phyloP scores from a whole-genome alignment of 306 rosid genomes.

The Lagenaria siceraria region DNA sequence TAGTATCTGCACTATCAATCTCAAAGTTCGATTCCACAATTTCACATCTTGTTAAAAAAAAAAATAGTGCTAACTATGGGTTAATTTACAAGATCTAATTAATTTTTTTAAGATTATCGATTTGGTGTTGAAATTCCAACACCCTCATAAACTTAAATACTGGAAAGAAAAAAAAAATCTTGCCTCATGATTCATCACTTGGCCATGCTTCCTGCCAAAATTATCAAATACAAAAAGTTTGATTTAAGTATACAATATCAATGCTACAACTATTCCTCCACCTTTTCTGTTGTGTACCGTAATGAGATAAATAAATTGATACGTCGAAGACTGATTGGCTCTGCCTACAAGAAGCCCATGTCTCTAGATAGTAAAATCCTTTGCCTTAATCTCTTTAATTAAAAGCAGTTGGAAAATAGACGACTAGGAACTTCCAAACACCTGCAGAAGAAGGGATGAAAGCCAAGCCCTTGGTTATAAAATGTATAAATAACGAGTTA shows the following conservation, averaged over 20 bases:
- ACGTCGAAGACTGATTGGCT: background rate
- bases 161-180: background rate
- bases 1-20: too few species aligned
- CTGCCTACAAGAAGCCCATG: background rate
- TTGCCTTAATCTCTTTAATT: background rate
- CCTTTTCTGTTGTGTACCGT: background rate
- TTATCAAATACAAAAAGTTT: background rate
- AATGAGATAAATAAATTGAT: background rate
- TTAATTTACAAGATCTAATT: background rate
- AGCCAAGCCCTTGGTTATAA: background rate
- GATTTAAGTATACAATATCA: background rate
- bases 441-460: conserved; percentile 27
- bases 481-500: background rate
- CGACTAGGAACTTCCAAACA: conserved; percentile 47
- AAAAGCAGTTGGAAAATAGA: background rate
- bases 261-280: background rate
- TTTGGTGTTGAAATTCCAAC: background rate
- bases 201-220: background rate
- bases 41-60: too few species aligned
- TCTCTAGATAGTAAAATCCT: background rate
- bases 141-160: background rate
- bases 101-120: background rate
- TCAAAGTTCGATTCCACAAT: too few species aligned
- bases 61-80: too few species aligned
- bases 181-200: background rate